phyloP scores from a whole-genome alignment of 2,329 filamentous ascomycete species.

The Cladophialophora carrionii region DNA sequence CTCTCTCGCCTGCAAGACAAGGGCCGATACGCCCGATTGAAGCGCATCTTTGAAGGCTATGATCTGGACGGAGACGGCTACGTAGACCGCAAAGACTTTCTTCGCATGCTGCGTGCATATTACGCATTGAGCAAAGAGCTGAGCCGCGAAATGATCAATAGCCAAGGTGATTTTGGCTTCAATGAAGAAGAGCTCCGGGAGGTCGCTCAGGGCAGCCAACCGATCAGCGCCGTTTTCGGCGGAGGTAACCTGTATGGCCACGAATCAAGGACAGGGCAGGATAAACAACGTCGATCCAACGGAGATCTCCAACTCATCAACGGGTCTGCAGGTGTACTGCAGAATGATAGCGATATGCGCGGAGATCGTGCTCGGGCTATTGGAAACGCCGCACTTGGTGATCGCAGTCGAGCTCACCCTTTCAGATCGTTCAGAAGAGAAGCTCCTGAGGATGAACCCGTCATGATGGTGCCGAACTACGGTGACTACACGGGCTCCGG shows the following conservation, averaged over 20 bases:
- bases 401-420: conserved; percentile 26
- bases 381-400: conserved; percentile 46
- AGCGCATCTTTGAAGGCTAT: conserved; percentile 81
- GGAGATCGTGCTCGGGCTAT: conserved; percentile 65
- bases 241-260: conserved; percentile 69
- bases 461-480: conserved; percentile 25
- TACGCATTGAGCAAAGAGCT: conserved; percentile 89
- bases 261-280: conserved; percentile 63
- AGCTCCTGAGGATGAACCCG: conserved; percentile 30
- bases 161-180: conserved; percentile 75
- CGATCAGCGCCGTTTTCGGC: conserved; percentile 77
- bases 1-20: conserved; percentile 67
- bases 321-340: conserved; percentile 57
- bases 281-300: conserved; percentile 65
- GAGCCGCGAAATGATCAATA: conserved; percentile 78
- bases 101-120: conserved; percentile 89
- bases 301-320: conserved; percentile 67
- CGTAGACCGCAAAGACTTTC: conserved; percentile 81
- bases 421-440: conserved; percentile 31
- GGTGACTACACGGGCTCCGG: conserved; percentile 26
- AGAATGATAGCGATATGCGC: conserved; percentile 63
- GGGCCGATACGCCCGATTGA: conserved; percentile 65
- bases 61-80: conserved; percentile 88
- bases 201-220: conserved; percentile 73
- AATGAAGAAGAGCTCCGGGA: conserved; percentile 75